Base-by-base conservation (phyloP, 768 basidiomycete genomes). In the Galerina marginata region DNA sequence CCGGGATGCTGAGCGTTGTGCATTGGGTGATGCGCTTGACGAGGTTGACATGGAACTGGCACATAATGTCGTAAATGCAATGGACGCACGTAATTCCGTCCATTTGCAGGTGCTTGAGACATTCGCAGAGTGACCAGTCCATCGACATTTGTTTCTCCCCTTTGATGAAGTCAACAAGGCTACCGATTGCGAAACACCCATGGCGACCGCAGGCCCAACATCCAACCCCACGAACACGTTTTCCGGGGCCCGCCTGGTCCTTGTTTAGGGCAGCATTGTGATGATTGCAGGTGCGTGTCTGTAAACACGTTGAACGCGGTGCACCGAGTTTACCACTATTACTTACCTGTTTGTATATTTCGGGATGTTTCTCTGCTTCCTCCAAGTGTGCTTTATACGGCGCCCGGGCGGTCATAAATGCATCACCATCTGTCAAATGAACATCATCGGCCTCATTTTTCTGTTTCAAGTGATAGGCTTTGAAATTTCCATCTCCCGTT, bases 401-500 rank as follows among this genome's bases (percentile, higher is more conserved):
- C 0, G 12, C 44, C 1, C 51, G 15, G 7, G 43, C 52, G 1
- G 73, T 71, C 70, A 73, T 73, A 36, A 69, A 71, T 1, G 58
- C 65, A 15, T 66, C 58, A 0, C 75, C 75, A 51, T 73, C 64
- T 1, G 62, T 65, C 1, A 76, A 62, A 4, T 33, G 29, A 47
- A 75, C 66, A 65, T 75, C 71, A 6, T 55, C 57, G 4, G 0
- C 29, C 29, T 33, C 29, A 7, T 33, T 33, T 7, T 33, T 33
- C 7, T 33, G 29, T 7, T 33, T 33, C 7, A 33, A 33, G 7
- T 33, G 29, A 33, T 33, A 33, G 7, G 67, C 63, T 9, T 67
- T 67, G 60, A 75, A 75, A 37, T 72, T 74, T 20, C 73, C 72
- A 61, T 73, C 69, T 5, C 50, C 61, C 1, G 68, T 66, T 10